These are phyloP conservation scores for Cicer yamashitae DNA, from an alignment of 306 rosid species.

Conservation along the genomic window DNA sequence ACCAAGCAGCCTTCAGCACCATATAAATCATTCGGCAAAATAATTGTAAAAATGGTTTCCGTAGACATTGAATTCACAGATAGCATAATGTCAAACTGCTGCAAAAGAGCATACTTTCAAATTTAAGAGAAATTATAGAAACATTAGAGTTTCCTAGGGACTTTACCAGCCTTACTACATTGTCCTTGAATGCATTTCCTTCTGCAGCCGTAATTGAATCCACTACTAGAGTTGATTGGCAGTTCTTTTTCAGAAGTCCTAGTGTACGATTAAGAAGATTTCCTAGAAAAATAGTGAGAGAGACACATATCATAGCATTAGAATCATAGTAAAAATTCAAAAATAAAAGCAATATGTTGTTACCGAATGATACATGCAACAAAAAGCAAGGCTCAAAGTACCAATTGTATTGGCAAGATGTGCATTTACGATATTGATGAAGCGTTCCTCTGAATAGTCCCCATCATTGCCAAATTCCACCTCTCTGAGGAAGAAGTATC, in stretches of 20 bases:
- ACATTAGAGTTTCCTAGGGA: slow-evolving; percentile 29
- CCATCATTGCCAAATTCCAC: slow-evolving; percentile 95
- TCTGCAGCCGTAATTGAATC: slow-evolving; percentile 81
- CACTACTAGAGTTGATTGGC: slow-evolving; percentile 76
- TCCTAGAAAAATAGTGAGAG: slow-evolving; percentile 61
- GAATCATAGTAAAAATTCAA: neutral
- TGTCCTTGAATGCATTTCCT: slow-evolving; percentile 73
- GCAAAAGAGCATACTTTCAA: slow-evolving; percentile 14
- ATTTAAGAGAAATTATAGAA: slow-evolving; percentile 19
- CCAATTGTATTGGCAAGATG: slow-evolving; percentile 98
- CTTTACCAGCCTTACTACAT: slow-evolving; percentile 74
- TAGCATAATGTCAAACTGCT: neutral
- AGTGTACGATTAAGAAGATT: slow-evolving; percentile 94
- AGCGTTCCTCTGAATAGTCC: slow-evolving; percentile 95
- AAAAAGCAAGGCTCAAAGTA: slow-evolving; percentile 47
- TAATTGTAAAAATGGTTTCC: neutral
- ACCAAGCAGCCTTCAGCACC: slow-evolving; percentile 11
- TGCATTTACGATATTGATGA: slow-evolving; percentile 86
- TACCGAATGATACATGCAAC: slow-evolving; percentile 23
- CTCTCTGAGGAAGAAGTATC: slow-evolving; percentile 96
- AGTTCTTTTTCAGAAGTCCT: slow-evolving; percentile 87
- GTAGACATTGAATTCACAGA: neutral
- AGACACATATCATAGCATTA: slow-evolving; percentile 25
- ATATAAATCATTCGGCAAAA: neutral
- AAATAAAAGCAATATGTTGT: slow-evolving; percentile 12